Evolutionary conservation across 257 asterid genomes (phyloP).

Genomic region (Buddleja alternifolia): DNA sequence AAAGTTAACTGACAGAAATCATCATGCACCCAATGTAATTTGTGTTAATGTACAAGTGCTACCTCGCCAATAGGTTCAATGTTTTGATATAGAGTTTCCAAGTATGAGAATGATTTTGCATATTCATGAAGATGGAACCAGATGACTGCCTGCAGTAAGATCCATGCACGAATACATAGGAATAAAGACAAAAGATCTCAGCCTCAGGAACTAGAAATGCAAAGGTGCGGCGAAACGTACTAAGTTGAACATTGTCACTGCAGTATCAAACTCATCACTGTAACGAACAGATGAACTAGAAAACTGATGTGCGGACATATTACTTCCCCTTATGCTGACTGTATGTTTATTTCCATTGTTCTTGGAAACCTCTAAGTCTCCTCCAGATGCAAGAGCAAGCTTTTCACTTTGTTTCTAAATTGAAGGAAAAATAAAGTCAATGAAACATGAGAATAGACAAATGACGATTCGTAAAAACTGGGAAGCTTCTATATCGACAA

Average conservation of each 20-base stretch:
- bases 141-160: slow-evolving; percentile 70
- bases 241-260: slow-evolving; percentile 62
- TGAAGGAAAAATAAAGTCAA: not conserved
- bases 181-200: slow-evolving; percentile 6
- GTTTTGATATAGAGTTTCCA: slow-evolving; percentile 72
- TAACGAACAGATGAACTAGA: slow-evolving; percentile 51
- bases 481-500: not conserved
- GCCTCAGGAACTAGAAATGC: slow-evolving; percentile 23
- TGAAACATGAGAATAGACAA: not conserved
- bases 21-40: not conserved
- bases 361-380: slow-evolving; percentile 48
- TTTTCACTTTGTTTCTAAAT: slow-evolving; percentile 65
- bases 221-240: slow-evolving; percentile 47
- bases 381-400: slow-evolving; percentile 58
- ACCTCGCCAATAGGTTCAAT: slow-evolving; percentile 88
- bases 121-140: slow-evolving; percentile 89
- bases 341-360: slow-evolving; percentile 46
- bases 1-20: slow-evolving; percentile 16
- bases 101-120: slow-evolving; percentile 59
- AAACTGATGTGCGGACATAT: slow-evolving; percentile 30
- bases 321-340: slow-evolving; percentile 47
- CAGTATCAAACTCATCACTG: slow-evolving; percentile 59
- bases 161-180: slow-evolving; percentile 25
- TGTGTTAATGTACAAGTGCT: slow-evolving; percentile 17
- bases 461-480: not conserved